phyloP scores from a whole-genome alignment of 148 eudicot species.

The Amaranthus palmeri region DNA sequence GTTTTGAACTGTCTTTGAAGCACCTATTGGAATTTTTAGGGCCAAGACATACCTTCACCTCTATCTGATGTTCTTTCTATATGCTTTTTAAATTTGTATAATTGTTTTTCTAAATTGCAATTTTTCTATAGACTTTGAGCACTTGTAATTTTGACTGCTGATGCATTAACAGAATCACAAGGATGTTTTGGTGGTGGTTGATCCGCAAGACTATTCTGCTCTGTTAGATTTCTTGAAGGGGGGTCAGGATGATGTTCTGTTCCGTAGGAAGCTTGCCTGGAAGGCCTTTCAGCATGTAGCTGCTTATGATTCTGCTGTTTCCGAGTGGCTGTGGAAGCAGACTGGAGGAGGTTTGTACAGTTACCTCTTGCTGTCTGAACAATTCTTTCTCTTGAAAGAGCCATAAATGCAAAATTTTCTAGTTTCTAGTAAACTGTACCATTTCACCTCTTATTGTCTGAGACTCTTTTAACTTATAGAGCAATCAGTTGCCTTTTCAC shows the following conservation, averaged over 20 bases:
- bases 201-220: conserved; percentile 71
- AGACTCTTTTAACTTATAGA: background rate
- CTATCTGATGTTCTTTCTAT: background rate
- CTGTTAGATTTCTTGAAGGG: conserved; percentile 60
- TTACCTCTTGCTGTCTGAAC: background rate
- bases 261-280: conserved; percentile 80
- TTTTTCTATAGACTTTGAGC: background rate
- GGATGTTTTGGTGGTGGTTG: conserved; percentile 93
- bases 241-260: conserved; percentile 48
- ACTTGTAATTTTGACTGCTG: background rate
- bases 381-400: background rate
- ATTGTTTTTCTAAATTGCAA: background rate
- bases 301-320: conserved; percentile 95
- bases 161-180: conserved; percentile 67
- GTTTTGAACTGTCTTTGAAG: conserved; percentile 1
- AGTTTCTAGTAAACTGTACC: background rate
- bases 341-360: conserved; percentile 57
- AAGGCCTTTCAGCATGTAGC: conserved; percentile 94
- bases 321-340: conserved; percentile 97
- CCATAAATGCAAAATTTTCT: background rate
- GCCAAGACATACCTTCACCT: background rate
- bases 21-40: background rate
- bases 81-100: background rate
- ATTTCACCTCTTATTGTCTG: background rate
- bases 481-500: background rate